A percentile compares a stretch with the other conserved stretches of the same genome.
Evolutionary conservation across 257 asterid species (phyloP).

Genomic region (Jacaranda copaia): DNA sequence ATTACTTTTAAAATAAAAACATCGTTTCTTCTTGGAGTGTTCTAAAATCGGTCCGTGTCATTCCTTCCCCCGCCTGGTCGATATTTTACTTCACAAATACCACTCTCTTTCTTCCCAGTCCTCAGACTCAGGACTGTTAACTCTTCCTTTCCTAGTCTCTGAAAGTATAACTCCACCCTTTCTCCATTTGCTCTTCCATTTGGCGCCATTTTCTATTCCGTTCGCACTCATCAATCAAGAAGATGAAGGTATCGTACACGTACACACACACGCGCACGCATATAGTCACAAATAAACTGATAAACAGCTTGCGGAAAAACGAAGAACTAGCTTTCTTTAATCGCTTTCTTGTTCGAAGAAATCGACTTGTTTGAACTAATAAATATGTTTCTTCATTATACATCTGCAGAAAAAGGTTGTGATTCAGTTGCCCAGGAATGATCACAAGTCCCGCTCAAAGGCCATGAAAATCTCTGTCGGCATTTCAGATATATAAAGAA

Average conservation of each 20-base stretch:
- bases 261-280: neutral
- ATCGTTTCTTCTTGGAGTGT: no score
- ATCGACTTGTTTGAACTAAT: no score
- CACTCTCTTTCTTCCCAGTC: neutral
- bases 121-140: neutral
- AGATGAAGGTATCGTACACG: neutral
- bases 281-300: neutral
- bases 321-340: neutral
- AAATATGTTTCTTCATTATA: neutral
- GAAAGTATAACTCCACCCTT: no score
- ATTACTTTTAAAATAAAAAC: no score
- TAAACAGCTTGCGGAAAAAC: neutral
- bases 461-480: slow-evolving; percentile 52
- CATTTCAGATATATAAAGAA: slow-evolving; percentile 38
- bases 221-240: neutral
- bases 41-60: no score
- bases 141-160: neutral
- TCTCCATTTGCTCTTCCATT: neutral
- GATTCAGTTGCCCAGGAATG: slow-evolving; percentile 50
- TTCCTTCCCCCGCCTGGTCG: no score
- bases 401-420: slow-evolving; percentile 64
- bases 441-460: slow-evolving; percentile 51
- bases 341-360: neutral
- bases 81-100: no score
- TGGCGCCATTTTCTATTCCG: neutral